Evolutionary conservation across 495 filamentous ascomycete species (phyloP).

Genomic region (Amorphotheca resinae): DNA sequence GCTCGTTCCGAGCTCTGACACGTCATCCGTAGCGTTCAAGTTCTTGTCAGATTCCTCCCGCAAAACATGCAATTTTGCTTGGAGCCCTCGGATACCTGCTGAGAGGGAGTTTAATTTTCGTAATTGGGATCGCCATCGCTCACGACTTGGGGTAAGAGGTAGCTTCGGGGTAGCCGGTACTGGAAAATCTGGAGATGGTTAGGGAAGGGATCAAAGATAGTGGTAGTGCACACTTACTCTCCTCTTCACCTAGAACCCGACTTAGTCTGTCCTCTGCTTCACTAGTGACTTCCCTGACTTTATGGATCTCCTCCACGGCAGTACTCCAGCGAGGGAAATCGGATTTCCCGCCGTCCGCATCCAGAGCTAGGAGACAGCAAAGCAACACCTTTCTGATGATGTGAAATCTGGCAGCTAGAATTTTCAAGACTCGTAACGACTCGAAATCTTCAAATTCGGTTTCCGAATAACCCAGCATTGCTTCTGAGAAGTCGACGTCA

Average conservation of each 20-base stretch:
- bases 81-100: slow-evolving; percentile 79
- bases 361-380: slow-evolving; percentile 74
- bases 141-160: slow-evolving; percentile 60
- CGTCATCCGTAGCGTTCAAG: slow-evolving; percentile 60
- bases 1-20: slow-evolving; percentile 57
- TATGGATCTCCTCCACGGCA: slow-evolving; percentile 63
- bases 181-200: slow-evolving; percentile 25
- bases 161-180: slow-evolving; percentile 43
- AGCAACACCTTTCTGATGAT: slow-evolving; percentile 70
- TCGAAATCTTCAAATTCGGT: slow-evolving; percentile 59
- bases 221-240: slow-evolving; percentile 43
- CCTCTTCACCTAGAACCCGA: slow-evolving; percentile 66
- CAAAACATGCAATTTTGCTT: slow-evolving; percentile 88
- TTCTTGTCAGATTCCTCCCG: slow-evolving; percentile 77
- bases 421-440: slow-evolving; percentile 67
- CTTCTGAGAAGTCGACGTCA: slow-evolving; percentile 59
- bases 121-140: slow-evolving; percentile 72
- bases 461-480: slow-evolving; percentile 46
- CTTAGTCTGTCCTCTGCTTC: slow-evolving; percentile 43
- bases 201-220: neutral
- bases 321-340: slow-evolving; percentile 73
- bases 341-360: slow-evolving; percentile 68
- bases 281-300: slow-evolving; percentile 43
- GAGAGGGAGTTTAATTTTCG: slow-evolving; percentile 77
- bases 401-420: slow-evolving; percentile 65